Evolutionary conservation across 306 rosid genomes (phyloP), one percentile per base, ranked within the genome.

Genomic region (Prunus salicina): DNA sequence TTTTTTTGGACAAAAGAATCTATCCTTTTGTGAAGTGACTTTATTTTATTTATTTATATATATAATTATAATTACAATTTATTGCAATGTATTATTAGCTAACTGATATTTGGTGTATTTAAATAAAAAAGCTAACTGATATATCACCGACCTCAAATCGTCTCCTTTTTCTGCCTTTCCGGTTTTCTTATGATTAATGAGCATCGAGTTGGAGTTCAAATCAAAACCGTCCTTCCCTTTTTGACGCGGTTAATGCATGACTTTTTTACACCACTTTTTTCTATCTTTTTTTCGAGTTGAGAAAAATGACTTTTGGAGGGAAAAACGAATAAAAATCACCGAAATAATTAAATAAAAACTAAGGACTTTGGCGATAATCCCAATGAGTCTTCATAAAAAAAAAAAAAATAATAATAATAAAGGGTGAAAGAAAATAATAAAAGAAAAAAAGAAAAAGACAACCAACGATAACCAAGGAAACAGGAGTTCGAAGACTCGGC

Each of bases 241-340:
- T 63, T 16, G 41, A 82, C 73, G 63, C 43, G 72, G 84, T 58
- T 1, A 14, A 58, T 58, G 3, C 61, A 43, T 20, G 86, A 71
- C 86, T 75, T 75, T 83, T 71, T 71, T 83, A 43, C 82, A 53
- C 38, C 69, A 63, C 55, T 67, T 53, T 57, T 75, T 58, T 72
- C 22, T 62, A 52, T 75, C 68, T 18, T 19, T 53, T 72, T 28
- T 50, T 80, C 56, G 70, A 82, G 64, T 77, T 62, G 55, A 15
- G 8, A 64, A 51, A 76, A 52, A 70, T 60, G 77, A 58, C 76
- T 84, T 70, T 81, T 74, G 69, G 76, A 43, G 76, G 81, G 73
- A 74, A 60, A 79, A 73, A 32, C 6, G 55, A 52, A 30, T 22
- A 41, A 20, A 78, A 60, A 32, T 71, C 71, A 52, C 27, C 41